phyloP scores from a whole-genome alignment of 352 stramenopile species.

The Pythium myriotylum region DNA sequence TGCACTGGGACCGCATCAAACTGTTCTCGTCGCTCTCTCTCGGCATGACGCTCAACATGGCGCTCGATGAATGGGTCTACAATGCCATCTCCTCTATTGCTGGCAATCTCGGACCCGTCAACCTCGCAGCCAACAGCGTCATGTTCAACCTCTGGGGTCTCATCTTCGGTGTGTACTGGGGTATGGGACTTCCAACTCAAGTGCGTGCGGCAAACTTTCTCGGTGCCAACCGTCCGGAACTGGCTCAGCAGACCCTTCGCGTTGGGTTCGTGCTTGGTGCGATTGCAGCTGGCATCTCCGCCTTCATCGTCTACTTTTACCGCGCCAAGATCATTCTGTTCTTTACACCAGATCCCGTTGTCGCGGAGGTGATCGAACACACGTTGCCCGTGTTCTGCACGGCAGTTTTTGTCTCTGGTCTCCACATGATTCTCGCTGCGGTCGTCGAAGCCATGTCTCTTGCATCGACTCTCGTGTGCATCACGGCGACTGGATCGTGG shows the following conservation, averaged over 20 bases:
- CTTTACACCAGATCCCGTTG: conserved; percentile 67
- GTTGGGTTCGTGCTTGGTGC: conserved; percentile 72
- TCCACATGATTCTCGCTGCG: conserved; percentile 77
- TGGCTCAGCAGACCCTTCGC: conserved; percentile 55
- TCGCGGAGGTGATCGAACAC: conserved; percentile 50
- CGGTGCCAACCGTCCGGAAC: conserved; percentile 58
- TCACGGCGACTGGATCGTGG: conserved; percentile 73
- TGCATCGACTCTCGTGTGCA: conserved; percentile 66
- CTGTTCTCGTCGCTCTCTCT: conserved; percentile 65
- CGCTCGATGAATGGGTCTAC: conserved; percentile 82
- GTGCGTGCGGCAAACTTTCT: conserved; percentile 79
- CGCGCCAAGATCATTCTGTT: conserved; percentile 50
- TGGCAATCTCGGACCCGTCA: conserved; percentile 55
- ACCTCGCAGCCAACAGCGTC: conserved; percentile 80
- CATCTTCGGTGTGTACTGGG: conserved; percentile 85
- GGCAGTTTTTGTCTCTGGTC: conserved; percentile 70
- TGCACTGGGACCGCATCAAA: conserved; percentile 68
- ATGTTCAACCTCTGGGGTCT: conserved; percentile 84
- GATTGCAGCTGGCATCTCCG: conserved; percentile 53
- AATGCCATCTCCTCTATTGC: conserved; percentile 77
- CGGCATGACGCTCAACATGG: conserved; percentile 79
- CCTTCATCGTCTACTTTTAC: conserved; percentile 52
- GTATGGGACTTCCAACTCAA: conserved; percentile 79
- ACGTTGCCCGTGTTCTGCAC: conserved; percentile 73
- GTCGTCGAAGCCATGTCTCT: conserved; percentile 84